Conservation (phyloP, 768 basidiomycete species). For the Dioszegia crocea region DNA sequence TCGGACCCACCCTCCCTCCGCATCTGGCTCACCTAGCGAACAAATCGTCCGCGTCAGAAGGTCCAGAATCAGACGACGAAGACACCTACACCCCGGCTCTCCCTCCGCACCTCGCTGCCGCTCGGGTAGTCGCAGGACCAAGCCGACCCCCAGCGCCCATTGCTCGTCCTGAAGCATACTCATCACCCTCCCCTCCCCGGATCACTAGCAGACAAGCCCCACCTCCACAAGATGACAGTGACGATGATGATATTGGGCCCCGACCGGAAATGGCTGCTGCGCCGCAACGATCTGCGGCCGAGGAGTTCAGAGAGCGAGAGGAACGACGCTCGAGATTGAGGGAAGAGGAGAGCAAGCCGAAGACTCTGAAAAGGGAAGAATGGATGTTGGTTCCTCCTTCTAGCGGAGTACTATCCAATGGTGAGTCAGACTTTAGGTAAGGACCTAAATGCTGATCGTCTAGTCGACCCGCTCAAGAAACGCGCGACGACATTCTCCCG, state of each 20-base stretch:
- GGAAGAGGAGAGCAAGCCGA: conserved; percentile 62
- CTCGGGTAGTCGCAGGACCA: conserved; percentile 21
- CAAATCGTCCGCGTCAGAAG: not conserved
- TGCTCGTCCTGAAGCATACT: not conserved
- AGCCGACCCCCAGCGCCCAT: not conserved
- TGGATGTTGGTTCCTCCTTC: conserved; percentile 95
- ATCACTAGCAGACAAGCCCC: conserved; percentile 54
- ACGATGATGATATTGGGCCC: conserved; percentile 70
- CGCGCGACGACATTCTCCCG: conserved; percentile 35
- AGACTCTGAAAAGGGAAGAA: conserved; percentile 76
- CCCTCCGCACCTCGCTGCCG: conserved; percentile 64
- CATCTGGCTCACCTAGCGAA: conserved; percentile 43
- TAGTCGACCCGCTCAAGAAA: conserved; percentile 72
- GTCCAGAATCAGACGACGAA: conserved; percentile 38
- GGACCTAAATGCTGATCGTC: not conserved
- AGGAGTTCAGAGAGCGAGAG: conserved; percentile 80
- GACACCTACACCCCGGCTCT: conserved; percentile 71
- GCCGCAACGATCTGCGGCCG: conserved; percentile 59
- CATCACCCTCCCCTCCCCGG: conserved; percentile 10
- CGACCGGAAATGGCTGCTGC: conserved; percentile 60
- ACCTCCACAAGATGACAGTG: conserved; percentile 60
- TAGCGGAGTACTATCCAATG: conserved; percentile 68
- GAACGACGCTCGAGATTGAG: conserved; percentile 67
- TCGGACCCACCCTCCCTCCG: conserved; percentile 50
- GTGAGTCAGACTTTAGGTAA: conserved; percentile 53